Percentiles rank a stretch among this genome's conserved stretches.
Evolutionary conservation across 2,329 filamentous ascomycete genomes (phyloP).

Genomic region (Phialophora verrucosa): DNA sequence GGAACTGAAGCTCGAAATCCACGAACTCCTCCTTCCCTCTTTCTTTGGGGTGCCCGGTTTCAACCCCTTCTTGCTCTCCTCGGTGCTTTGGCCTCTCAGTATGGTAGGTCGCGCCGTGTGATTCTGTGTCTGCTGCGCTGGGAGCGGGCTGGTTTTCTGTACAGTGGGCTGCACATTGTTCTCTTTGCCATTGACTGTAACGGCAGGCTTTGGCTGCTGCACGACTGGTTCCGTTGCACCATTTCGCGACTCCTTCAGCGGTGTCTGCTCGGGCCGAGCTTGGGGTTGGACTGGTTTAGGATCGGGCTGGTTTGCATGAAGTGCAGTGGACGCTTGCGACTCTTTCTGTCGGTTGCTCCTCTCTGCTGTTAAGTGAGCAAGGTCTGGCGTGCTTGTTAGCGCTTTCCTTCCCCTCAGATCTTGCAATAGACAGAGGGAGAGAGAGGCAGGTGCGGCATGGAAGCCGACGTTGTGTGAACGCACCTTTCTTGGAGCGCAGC

Average conservation of each 20-base stretch:
- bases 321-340: slow-evolving; percentile 33
- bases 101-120: slow-evolving; percentile 25
- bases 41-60: slow-evolving; percentile 29
- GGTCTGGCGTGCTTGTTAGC: slow-evolving; percentile 24
- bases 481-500: slow-evolving; percentile 83
- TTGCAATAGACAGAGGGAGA: neutral
- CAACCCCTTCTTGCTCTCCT: slow-evolving; percentile 28
- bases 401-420: neutral
- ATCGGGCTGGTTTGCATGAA: slow-evolving; percentile 34
- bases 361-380: slow-evolving; percentile 35
- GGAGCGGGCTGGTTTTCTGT: slow-evolving; percentile 12
- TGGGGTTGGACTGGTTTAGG: slow-evolving; percentile 27
- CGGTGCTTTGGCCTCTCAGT: slow-evolving; percentile 25
- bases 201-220: slow-evolving; percentile 18
- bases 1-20: slow-evolving; percentile 91
- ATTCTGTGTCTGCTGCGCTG: slow-evolving; percentile 7
- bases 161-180: slow-evolving; percentile 17
- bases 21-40: slow-evolving; percentile 72
- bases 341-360: slow-evolving; percentile 37
- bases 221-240: slow-evolving; percentile 8
- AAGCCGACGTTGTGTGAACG: slow-evolving; percentile 41
- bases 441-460: slow-evolving; percentile 5
- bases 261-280: slow-evolving; percentile 23
- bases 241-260: slow-evolving; percentile 36
- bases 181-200: slow-evolving; percentile 24